Conservation (phyloP, 805 yeast genomes). For the Starmerella khaoyaiensis region DNA sequence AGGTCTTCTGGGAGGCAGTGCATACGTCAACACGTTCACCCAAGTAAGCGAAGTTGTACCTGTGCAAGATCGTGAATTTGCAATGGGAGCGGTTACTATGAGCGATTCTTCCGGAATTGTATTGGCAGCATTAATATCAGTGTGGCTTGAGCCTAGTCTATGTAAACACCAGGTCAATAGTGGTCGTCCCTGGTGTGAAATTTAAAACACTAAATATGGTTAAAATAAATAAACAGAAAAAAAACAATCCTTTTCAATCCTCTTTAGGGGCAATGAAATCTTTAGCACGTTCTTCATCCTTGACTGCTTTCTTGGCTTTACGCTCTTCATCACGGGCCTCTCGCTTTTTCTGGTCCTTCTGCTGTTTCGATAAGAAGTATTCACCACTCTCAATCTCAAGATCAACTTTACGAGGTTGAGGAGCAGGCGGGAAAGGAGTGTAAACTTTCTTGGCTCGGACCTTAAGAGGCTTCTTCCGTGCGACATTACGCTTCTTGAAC, state of each 20-base stretch:
- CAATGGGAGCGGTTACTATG: conserved; percentile 71
- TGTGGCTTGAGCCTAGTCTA: conserved; percentile 58
- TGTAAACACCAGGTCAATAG: conserved; percentile 57
- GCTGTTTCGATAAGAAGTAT: conserved; percentile 79
- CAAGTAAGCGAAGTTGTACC: conserved; percentile 50
- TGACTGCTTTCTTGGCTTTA: conserved; percentile 50
- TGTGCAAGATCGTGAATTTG: conserved; percentile 50
- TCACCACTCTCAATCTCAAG: conserved; percentile 97
- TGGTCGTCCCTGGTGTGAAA: conserved; percentile 69
- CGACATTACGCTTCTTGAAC: conserved; percentile 92
- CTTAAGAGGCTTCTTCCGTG: conserved; percentile 75
- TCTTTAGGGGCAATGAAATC: conserved; percentile 84
- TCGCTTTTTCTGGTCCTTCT: conserved; percentile 56
- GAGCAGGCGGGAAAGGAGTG: conserved; percentile 99
- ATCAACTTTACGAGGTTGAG: conserved; percentile 92
- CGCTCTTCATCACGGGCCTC: conserved; percentile 72
- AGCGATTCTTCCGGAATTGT: conserved; percentile 80
- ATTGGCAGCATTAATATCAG: conserved; percentile 61
- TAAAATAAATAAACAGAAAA: not conserved
- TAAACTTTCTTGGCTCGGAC: conserved; percentile 60
- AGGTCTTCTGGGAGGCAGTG: conserved; percentile 76
- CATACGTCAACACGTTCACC: conserved; percentile 81
- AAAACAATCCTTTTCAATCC: conserved; percentile 27
- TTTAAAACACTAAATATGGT: not conserved
- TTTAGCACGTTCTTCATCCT: conserved; percentile 57